phyloP scores from a whole-genome alignment of 2,329 filamentous ascomycete genomes.

The Colletotrichum sp. region DNA sequence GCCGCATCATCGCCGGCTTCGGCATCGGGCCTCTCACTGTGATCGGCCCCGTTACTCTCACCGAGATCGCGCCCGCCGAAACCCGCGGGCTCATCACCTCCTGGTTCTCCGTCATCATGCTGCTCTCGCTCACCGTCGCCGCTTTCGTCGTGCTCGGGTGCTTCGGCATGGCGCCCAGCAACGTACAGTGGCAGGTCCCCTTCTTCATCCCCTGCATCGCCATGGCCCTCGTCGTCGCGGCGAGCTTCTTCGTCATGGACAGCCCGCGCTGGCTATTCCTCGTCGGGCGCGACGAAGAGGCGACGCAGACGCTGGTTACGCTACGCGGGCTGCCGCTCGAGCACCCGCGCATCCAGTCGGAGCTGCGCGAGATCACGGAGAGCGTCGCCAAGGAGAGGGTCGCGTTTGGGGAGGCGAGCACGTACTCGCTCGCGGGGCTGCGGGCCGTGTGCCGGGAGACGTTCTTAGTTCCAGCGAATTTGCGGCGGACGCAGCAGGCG shows the following conservation, averaged over 20 bases:
- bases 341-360: constrained; percentile 26
- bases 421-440: not conserved
- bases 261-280: not conserved
- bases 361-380: constrained; percentile 33
- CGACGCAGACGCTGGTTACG: not conserved
- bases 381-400: constrained; percentile 22
- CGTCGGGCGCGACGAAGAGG: constrained; percentile 31
- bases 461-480: constrained; percentile 39
- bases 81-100: not conserved
- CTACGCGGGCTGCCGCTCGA: constrained; percentile 30
- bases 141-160: not conserved
- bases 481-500: constrained; percentile 41
- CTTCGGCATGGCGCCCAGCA: not conserved
- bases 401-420: not conserved
- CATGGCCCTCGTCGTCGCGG: constrained; percentile 25
- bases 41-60: not conserved
- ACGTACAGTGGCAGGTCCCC: not conserved
- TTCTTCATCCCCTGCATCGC: constrained; percentile 24
- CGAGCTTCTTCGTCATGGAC: constrained; percentile 34
- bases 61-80: not conserved
- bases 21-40: constrained; percentile 14
- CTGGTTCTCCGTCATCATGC: not conserved
- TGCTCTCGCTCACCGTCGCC: not conserved
- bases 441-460: constrained; percentile 30
- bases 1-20: constrained; percentile 40